A percentile compares a stretch with the other conserved stretches of the same genome.
phyloP scores from a whole-genome alignment of 306 rosid species.

The Cucurbita maxima region DNA sequence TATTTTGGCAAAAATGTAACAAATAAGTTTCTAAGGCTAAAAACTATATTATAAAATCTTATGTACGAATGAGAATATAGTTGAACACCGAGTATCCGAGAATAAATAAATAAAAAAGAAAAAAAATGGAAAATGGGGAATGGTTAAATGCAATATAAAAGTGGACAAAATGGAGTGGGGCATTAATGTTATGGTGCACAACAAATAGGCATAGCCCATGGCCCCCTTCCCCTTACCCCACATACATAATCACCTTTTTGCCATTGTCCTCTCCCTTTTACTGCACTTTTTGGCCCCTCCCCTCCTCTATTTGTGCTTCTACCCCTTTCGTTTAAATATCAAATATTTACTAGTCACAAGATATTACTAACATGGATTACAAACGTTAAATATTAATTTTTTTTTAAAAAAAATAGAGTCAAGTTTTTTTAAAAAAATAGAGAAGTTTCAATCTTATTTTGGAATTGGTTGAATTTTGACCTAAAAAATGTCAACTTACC shows the following conservation, averaged over 20 bases:
- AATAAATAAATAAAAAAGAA: not conserved
- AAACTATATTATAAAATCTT: no score
- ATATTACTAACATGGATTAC: no score
- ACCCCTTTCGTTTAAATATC: not conserved
- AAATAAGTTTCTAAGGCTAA: no score
- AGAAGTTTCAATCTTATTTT: no score
- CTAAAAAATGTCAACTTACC: no score
- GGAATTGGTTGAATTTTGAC: no score
- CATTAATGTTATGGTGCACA: not conserved
- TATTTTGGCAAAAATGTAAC: no score
- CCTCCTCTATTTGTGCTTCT: not conserved
- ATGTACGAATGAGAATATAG: no score
- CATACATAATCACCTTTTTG: not conserved
- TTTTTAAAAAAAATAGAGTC: no score
- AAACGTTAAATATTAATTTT: no score
- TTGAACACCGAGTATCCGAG: not conserved
- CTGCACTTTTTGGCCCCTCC: not conserved
- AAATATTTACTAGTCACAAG: rapidly evolving
- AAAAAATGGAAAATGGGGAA: not conserved
- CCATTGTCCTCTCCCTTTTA: not conserved
- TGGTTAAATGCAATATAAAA: not conserved
- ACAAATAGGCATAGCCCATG: not conserved
- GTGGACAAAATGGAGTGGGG: slow-evolving; percentile 7
- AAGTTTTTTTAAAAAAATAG: no score
- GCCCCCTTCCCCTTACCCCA: not conserved